Evolutionary conservation across 129 eudicot species (phyloP), one percentile per base, ranked within the genome.

Genomic region (Kitagawia praeruptora): DNA sequence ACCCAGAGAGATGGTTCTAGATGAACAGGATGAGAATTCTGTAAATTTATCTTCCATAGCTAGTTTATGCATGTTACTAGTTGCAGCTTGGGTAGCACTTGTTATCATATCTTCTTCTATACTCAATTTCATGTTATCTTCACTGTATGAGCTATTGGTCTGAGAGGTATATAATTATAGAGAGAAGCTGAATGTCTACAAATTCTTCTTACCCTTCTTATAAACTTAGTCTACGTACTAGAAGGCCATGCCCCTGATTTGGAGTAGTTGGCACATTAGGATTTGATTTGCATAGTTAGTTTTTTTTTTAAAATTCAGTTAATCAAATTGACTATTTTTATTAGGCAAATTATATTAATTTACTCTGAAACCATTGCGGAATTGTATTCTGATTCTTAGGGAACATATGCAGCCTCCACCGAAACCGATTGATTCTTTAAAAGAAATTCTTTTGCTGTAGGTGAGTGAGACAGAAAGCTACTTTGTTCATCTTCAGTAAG

Each of bases 21-120:
- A 41, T 0, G 91, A 38, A 78, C 84, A 53, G 48, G 88, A 72
- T 25, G 76, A 11, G 54, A 85, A 70, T 4, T 25, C 37, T 61
- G 69, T 34, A 23, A 61, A 8, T 38, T 39, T 58, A 67, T 82
- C 64, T 61, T 87, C 93, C 87, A 75, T 85, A 81, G 75, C 82
- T 44, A 72, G 74, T 63, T 76, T 79, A 38, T 39, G 46, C 56
- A 86, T 86, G 85, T 89, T 75, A 76, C 91, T 82, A 74, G 19
- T 67, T 28, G 93, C 74, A 74, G 89, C 86, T 81, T 88, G 81
- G 74, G 87, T 84, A 49, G 86, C 78, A 74, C 85, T 76, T 80
- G 87, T 82, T 86, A 87, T 85, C 4, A 1, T 61, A 80, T 88
- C 83, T 13, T 67, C 73, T 86, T 82, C 80, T 81, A 83, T 81